Conservation (phyloP, 805 yeast genomes). For the Hermanozyma aechmeae region DNA sequence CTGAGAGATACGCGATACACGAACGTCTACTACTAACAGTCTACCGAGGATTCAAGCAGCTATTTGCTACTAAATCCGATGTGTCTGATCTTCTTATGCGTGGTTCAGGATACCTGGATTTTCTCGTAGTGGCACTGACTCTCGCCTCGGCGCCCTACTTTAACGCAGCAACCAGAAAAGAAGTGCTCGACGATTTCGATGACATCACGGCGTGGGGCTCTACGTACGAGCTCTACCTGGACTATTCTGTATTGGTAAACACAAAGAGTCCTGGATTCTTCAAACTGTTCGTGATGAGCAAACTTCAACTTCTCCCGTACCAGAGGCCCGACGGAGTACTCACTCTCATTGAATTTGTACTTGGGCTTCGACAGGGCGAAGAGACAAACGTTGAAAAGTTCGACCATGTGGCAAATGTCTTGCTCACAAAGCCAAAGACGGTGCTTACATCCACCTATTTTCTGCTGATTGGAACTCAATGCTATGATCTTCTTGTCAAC, state of each 20-base stretch:
- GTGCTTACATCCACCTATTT: slow-evolving; percentile 44
- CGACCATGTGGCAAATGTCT: slow-evolving; percentile 54
- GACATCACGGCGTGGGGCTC: slow-evolving; percentile 37
- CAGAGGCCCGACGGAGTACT: slow-evolving; percentile 62
- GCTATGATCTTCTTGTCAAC: slow-evolving; percentile 46
- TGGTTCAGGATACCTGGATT: slow-evolving; percentile 63
- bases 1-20: slow-evolving; percentile 10
- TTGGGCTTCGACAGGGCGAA: slow-evolving; percentile 70
- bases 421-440: slow-evolving; percentile 53
- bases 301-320: slow-evolving; percentile 46
- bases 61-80: slow-evolving; percentile 37
- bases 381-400: slow-evolving; percentile 58
- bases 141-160: slow-evolving; percentile 26
- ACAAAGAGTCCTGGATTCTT: slow-evolving; percentile 40
- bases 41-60: slow-evolving; percentile 17
- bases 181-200: slow-evolving; percentile 7
- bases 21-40: slow-evolving; percentile 17
- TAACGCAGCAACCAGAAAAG: slow-evolving; percentile 5
- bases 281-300: slow-evolving; percentile 34
- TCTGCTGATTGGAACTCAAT: slow-evolving; percentile 50
- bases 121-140: slow-evolving; percentile 39
- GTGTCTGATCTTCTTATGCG: slow-evolving; percentile 44
- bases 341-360: slow-evolving; percentile 63
- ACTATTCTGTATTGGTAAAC: slow-evolving; percentile 49
- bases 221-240: slow-evolving; percentile 57